These are phyloP conservation scores for Apiospora phragmitis DNA, from an alignment of 2,329 filamentous ascomycete genomes.

Conservation along the genomic window DNA sequence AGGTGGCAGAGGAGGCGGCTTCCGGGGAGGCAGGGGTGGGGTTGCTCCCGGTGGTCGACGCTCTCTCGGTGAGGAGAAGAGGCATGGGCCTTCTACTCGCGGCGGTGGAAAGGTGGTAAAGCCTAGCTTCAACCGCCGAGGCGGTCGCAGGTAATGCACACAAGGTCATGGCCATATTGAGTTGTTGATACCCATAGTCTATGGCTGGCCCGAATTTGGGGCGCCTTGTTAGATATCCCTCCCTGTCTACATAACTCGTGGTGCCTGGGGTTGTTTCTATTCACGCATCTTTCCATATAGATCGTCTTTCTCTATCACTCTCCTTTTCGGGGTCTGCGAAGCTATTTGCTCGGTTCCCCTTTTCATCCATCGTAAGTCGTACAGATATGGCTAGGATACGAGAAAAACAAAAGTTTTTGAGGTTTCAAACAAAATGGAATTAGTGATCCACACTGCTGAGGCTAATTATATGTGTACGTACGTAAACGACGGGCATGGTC, in stretches of 20 bases:
- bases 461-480: constrained; percentile 9
- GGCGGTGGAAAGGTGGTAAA: constrained; percentile 42
- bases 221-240: constrained; percentile 6
- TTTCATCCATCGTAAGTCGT: neutral
- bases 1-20: constrained; percentile 26
- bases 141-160: constrained; percentile 27
- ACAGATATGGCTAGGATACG: neutral
- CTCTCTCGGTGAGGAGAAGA: constrained; percentile 53
- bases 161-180: neutral
- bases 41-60: constrained; percentile 46
- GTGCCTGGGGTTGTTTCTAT: neutral
- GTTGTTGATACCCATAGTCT: constrained; percentile 9
- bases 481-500: constrained; percentile 7
- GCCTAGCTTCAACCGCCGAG: constrained; percentile 27
- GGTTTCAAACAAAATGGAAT: neutral
- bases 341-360: neutral
- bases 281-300: neutral
- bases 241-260: neutral
- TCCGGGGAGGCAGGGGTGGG: constrained; percentile 44
- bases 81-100: constrained; percentile 38
- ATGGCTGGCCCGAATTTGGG: neutral
- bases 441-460: neutral
- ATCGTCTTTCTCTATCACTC: neutral
- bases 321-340: neutral
- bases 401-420: constrained; percentile 3